A percentile compares a stretch with the other conserved stretches of the same genome.
Evolutionary conservation across 2,329 filamentous ascomycete genomes (phyloP).

Genomic region (Calonectria pseudoreteaudii): DNA sequence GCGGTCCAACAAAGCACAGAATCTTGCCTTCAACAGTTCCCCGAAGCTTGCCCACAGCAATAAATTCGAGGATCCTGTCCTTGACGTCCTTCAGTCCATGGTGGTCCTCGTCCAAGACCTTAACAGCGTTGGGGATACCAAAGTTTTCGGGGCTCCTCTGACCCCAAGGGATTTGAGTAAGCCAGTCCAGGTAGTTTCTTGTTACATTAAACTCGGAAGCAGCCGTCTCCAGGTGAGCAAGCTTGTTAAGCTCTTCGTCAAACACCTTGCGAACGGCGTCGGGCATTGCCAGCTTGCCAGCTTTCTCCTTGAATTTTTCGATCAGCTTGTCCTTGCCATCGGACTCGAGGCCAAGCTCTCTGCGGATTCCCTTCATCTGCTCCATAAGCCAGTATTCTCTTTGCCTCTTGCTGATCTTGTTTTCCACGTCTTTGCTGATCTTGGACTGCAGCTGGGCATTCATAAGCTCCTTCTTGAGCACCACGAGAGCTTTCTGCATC

Average conservation of each 20-base stretch:
- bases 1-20: constrained; percentile 95
- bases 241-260: constrained; percentile 97
- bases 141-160: constrained; percentile 97
- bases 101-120: constrained; percentile 94
- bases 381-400: constrained; percentile 99
- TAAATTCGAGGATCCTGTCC: constrained; percentile 97
- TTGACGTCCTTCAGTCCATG: constrained; percentile 98
- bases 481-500: constrained; percentile 89
- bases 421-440: constrained; percentile 97
- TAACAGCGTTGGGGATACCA: constrained; percentile 89
- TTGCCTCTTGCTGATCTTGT: constrained; percentile 96
- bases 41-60: constrained; percentile 95
- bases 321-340: constrained; percentile 99
- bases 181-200: constrained; percentile 97
- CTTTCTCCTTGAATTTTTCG: constrained; percentile 97
- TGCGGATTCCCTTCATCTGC: constrained; percentile 98
- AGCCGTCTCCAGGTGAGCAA: constrained; percentile 92
- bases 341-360: constrained; percentile 95
- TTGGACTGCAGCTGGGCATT: constrained; percentile 97
- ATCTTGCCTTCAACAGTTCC: constrained; percentile 99
- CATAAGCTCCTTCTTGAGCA: constrained; percentile 98
- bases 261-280: constrained; percentile 97
- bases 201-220: constrained; percentile 99
- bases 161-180: constrained; percentile 98
- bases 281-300: constrained; percentile 93